Evolutionary conservation across 2,329 filamentous ascomycete genomes (phyloP), one percentile per base, ranked within the genome.

Genomic region (Calonectria montana): DNA sequence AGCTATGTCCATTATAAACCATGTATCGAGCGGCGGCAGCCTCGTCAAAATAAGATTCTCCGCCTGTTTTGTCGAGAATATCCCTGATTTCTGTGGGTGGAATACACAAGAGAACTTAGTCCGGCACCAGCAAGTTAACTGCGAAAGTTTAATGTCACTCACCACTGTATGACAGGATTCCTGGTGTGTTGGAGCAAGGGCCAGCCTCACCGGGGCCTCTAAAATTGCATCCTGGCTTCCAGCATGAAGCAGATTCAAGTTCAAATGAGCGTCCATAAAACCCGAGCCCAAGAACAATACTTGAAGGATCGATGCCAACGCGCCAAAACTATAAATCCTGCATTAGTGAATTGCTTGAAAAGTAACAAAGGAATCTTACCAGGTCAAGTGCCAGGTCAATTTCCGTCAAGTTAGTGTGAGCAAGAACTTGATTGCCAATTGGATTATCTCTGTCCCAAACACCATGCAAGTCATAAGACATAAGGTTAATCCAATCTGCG

Each of bases 381-480:
- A 50, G 9, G 5, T 50, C 47, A 18, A 50, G 47, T 1, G 47
- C 47, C 13, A 50, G 23, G 25, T 50, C 47, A 29, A 50, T 50
- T 4, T 50, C 47, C 1, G 47, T 50, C 4, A 50, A 8, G 13
- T 50, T 50, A 9, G 47, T 18, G 10, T 50, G 47, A 10, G 47
- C 47, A 1, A 50, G 16, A 2, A 50, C 47, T 3, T 29, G 47
- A 4, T 18, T 50, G 13, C 47, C 47, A 3, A 50, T 50, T 18
- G 47, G 47, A 9, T 50, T 50, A 9, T 50, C 47, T 5, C 23
- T 18, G 7, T 50, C 47, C 25, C 47, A 87, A 0, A 78, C 67
- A 0, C 87, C 86, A 70, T 88, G 80, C 1, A 83, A 73, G 68
- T 87, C 85, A 43, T 87, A 87, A 0, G 80, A 77, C 80, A 87